These are phyloP conservation scores for Senna tora DNA, from an alignment of 306 rosid genomes.

Conservation along the genomic window DNA sequence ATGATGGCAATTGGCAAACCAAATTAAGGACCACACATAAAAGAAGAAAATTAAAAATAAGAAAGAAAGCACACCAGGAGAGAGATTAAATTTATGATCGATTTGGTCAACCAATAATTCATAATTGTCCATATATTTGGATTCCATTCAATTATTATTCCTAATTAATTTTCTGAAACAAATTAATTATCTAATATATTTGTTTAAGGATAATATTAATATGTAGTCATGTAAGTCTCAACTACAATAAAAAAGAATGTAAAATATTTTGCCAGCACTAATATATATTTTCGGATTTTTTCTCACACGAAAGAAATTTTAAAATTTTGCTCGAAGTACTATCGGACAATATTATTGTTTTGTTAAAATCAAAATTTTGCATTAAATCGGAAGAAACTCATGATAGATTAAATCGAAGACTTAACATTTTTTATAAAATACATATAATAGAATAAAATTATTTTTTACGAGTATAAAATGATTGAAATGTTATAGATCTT, in stretches of 20 bases:
- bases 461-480: no score
- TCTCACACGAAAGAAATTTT: no score
- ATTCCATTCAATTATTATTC: conserved; percentile 17
- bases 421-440: no score
- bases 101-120: conserved; percentile 3
- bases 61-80: not conserved
- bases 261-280: not conserved
- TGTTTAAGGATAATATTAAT: not conserved
- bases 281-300: no score
- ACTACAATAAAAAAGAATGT: not conserved
- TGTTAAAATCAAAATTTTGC: no score
- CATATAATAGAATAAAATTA: no score
- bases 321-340: no score
- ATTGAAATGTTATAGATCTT: no score
- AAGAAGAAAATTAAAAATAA: not conserved
- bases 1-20: not conserved
- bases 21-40: conserved; percentile 14
- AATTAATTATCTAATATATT: not conserved
- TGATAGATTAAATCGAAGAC: no score
- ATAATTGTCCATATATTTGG: not conserved
- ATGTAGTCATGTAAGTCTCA: not conserved
- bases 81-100: conserved; percentile 20
- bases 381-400: no score
- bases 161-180: conserved; percentile 5
- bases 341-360: no score